phyloP scores from a whole-genome alignment of 441 rosid genomes.

The Viola pubescens region DNA sequence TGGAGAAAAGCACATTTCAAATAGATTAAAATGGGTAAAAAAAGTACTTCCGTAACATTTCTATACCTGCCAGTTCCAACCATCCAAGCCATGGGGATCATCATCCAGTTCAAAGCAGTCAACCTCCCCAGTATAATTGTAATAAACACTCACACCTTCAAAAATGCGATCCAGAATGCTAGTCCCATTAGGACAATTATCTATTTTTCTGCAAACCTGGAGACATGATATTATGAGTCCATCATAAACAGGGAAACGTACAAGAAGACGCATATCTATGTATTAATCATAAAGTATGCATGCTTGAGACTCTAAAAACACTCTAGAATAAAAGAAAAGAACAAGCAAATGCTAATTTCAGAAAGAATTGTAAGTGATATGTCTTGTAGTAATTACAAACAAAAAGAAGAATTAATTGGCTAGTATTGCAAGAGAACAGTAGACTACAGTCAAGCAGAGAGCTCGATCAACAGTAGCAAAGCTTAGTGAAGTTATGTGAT shows the following conservation, averaged over 20 bases:
- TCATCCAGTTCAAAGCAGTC: too few species aligned
- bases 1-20: constrained; percentile 4
- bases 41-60: not conserved
- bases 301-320: too few species aligned
- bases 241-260: not conserved
- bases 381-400: too few species aligned
- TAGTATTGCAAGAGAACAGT: too few species aligned
- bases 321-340: too few species aligned
- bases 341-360: too few species aligned
- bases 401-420: too few species aligned
- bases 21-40: not conserved
- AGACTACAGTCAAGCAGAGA: too few species aligned
- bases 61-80: constrained; percentile 88
- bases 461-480: too few species aligned
- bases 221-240: not conserved
- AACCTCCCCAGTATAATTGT: constrained; percentile 63
- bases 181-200: constrained; percentile 38
- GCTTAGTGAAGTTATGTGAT: too few species aligned
- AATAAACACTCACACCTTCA: constrained; percentile 57
- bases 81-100: constrained; percentile 85
- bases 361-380: too few species aligned
- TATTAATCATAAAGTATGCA: too few species aligned
- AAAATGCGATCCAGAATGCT: constrained; percentile 58
- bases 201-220: constrained; percentile 73
- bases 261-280: not conserved